A percentile compares a stretch with the other conserved stretches of the same genome.
Evolutionary conservation across 108 stramenopile species (phyloP).

Genomic region (Skeletonema menzelii): DNA sequence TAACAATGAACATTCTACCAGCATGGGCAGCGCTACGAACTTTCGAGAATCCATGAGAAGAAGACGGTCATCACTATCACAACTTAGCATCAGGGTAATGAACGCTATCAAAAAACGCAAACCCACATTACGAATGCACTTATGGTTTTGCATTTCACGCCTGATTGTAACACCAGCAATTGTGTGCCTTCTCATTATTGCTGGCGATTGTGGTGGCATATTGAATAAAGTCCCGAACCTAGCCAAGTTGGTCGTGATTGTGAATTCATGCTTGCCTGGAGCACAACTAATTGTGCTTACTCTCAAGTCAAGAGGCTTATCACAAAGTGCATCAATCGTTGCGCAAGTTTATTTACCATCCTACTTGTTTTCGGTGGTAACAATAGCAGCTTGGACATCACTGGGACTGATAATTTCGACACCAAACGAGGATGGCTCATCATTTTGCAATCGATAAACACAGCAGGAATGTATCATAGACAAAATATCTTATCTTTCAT

Average conservation of each 20-base stretch:
- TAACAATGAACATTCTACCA: background rate
- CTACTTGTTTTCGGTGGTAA: constrained; percentile 64
- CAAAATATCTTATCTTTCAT: background rate
- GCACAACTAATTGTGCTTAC: constrained; percentile 66
- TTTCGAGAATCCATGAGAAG: constrained; percentile 7
- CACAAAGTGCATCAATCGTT: constrained; percentile 63
- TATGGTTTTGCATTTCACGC: constrained; percentile 65
- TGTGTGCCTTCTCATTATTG: constrained; percentile 53
- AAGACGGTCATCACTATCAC: constrained; percentile 26
- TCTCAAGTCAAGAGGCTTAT: constrained; percentile 56
- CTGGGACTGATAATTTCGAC: constrained; percentile 61
- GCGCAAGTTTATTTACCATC: constrained; percentile 64
- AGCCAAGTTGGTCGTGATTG: constrained; percentile 64
- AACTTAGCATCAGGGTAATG: constrained; percentile 30
- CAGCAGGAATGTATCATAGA: background rate
- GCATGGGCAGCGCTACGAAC: background rate
- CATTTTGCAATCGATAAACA: constrained; percentile 29
- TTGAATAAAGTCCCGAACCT: constrained; percentile 49
- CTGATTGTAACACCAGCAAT: constrained; percentile 62
- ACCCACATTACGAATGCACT: constrained; percentile 45
- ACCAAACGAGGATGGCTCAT: constrained; percentile 42
- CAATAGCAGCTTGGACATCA: constrained; percentile 73
- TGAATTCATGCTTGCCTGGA: constrained; percentile 67
- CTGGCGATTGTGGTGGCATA: constrained; percentile 58
- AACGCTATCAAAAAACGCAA: constrained; percentile 28